Conservation (phyloP, 2,329 filamentous ascomycete species). For the Neobulgaria alba region DNA sequence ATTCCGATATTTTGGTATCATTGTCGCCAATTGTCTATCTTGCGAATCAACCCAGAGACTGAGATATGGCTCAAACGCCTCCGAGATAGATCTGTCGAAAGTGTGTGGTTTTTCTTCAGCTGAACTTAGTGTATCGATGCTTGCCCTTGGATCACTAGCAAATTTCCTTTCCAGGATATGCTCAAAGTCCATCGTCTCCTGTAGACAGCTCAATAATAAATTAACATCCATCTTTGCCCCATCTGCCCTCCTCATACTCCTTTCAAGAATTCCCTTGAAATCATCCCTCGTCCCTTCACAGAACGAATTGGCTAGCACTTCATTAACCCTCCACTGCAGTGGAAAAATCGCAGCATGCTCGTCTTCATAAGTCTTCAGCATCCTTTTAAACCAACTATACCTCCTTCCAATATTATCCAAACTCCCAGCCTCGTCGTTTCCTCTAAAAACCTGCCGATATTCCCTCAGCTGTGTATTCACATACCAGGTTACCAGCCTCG, state of each 20-base stretch:
- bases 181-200: conserved; percentile 96
- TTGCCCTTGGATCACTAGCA: conserved; percentile 61
- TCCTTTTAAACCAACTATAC: conserved; percentile 94
- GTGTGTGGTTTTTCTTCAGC: conserved; percentile 65
- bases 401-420: conserved; percentile 92
- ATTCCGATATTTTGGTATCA: conserved; percentile 81
- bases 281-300: conserved; percentile 94
- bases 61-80: conserved; percentile 94
- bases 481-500: conserved; percentile 87
- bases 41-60: conserved; percentile 97
- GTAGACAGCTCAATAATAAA: conserved; percentile 75
- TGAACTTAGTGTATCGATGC: conserved; percentile 83
- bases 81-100: conserved; percentile 87
- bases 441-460: conserved; percentile 90
- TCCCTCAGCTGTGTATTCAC: conserved; percentile 94
- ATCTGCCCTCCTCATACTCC: conserved; percentile 70
- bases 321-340: conserved; percentile 77
- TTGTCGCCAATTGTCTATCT: conserved; percentile 72
- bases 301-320: conserved; percentile 82
- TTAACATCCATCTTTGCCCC: conserved; percentile 83
- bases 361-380: conserved; percentile 91
- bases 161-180: conserved; percentile 83
- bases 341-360: conserved; percentile 89
- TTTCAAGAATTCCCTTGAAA: conserved; percentile 85
- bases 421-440: conserved; percentile 92